Evolutionary conservation across 1,284 basidiomycete species (phyloP).

Genomic region (Bondarzewia mesenterica): DNA sequence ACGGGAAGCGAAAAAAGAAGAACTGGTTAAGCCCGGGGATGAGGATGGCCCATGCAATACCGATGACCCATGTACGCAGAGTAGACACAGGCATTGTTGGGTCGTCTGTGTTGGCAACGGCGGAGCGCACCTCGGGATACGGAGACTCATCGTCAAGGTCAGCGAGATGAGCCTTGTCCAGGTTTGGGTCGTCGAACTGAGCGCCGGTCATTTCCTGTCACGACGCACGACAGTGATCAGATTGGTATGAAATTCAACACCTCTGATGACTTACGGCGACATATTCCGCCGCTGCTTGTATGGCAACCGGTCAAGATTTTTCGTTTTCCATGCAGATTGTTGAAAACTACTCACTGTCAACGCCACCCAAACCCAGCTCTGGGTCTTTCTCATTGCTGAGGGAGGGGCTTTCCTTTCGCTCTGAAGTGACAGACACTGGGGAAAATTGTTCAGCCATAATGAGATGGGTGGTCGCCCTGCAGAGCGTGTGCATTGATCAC

Average conservation of each 20-base stretch:
- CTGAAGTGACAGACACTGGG: neutral
- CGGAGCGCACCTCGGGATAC: slow-evolving; percentile 58
- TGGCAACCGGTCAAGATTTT: neutral
- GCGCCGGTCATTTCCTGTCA: slow-evolving; percentile 6
- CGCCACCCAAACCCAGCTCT: neutral
- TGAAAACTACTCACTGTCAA: neutral
- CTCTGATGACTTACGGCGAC: neutral
- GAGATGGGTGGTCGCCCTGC: neutral
- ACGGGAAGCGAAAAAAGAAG: slow-evolving; percentile 12
- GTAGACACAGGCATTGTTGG: slow-evolving; percentile 51
- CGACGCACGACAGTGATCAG: too few relatives aligned
- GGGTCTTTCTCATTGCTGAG: neutral
- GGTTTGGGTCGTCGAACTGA: slow-evolving; percentile 8
- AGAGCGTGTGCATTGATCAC: neutral
- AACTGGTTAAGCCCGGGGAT: slow-evolving; percentile 34
- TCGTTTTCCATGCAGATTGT: neutral
- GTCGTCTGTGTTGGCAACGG: slow-evolving; percentile 60
- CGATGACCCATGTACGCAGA: slow-evolving; percentile 50
- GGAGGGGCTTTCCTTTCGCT: neutral
- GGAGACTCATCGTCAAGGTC: slow-evolving; percentile 32
- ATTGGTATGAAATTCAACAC: neutral
- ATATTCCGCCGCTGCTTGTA: neutral
- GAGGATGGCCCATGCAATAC: slow-evolving; percentile 36
- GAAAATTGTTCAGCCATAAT: slow-evolving; percentile 3
- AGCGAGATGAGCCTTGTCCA: slow-evolving; percentile 4